These are phyloP conservation scores for Fomitopsis betulina DNA, from an alignment of 1,284 basidiomycete genomes.

Conservation along the genomic window DNA sequence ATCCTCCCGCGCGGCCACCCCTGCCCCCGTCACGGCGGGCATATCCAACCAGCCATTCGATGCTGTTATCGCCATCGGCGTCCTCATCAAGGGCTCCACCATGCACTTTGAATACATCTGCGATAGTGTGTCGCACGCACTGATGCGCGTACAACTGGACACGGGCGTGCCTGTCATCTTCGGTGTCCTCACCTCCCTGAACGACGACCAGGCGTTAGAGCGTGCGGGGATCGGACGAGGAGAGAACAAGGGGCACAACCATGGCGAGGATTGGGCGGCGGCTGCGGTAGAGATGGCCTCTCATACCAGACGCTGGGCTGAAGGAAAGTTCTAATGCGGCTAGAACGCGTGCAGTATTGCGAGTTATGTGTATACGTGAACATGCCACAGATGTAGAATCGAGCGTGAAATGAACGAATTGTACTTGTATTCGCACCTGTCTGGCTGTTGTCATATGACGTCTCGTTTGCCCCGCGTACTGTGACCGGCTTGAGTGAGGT, in stretches of 20 bases:
- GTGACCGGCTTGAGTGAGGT: not conserved
- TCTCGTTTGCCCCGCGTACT: not conserved
- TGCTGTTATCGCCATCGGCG: slow-evolving; percentile 95
- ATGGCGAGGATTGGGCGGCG: slow-evolving; percentile 94
- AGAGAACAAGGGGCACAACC: slow-evolving; percentile 77
- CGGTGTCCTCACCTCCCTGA: slow-evolving; percentile 91
- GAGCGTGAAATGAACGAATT: slow-evolving; percentile 6
- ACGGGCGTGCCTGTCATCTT: slow-evolving; percentile 95
- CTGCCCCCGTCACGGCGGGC: slow-evolving; percentile 34
- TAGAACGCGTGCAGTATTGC: not conserved
- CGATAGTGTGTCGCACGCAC: slow-evolving; percentile 85
- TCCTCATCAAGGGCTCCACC: slow-evolving; percentile 94
- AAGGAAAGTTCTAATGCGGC: slow-evolving; percentile 56
- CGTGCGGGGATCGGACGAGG: slow-evolving; percentile 79
- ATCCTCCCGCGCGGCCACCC: slow-evolving; percentile 45
- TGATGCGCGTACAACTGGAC: slow-evolving; percentile 94
- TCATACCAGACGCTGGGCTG: slow-evolving; percentile 69
- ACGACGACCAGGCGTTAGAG: slow-evolving; percentile 92
- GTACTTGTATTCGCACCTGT: not conserved
- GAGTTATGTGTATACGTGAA: slow-evolving; percentile 3
- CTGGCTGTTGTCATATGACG: not conserved
- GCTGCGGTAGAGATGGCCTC: slow-evolving; percentile 93
- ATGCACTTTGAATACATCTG: slow-evolving; percentile 99
- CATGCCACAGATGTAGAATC: not conserved
- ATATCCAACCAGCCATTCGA: slow-evolving; percentile 75